These are phyloP conservation scores for Naumovozyma castellii DNA, from an alignment of 805 yeast species.

Conservation along the genomic window DNA sequence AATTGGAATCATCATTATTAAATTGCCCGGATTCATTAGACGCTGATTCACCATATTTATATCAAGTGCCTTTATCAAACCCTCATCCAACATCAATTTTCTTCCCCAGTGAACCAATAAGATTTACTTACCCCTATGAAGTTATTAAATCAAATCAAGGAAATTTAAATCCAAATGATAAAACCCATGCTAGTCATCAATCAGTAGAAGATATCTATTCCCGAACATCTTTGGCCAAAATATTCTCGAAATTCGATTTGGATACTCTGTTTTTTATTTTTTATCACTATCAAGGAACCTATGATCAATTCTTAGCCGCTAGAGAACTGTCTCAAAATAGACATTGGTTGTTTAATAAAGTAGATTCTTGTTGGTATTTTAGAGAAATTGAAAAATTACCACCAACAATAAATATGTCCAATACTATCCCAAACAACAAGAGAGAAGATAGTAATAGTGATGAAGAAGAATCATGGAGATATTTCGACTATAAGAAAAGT, in stretches of 20 bases:
- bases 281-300: constrained; percentile 67
- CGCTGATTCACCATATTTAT: constrained; percentile 62
- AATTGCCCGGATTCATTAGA: constrained; percentile 92
- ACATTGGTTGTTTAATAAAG: constrained; percentile 62
- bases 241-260: constrained; percentile 63
- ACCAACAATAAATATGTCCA: constrained; percentile 51
- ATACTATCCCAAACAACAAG: background rate
- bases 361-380: constrained; percentile 38
- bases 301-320: constrained; percentile 69
- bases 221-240: constrained; percentile 41
- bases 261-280: constrained; percentile 89
- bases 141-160: background rate
- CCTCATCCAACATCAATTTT: constrained; percentile 86
- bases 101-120: constrained; percentile 52
- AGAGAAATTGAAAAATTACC: constrained; percentile 73
- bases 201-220: constrained; percentile 30
- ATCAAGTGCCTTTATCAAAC: constrained; percentile 59
- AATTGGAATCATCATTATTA: constrained; percentile 65
- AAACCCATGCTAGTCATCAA: too few relatives aligned
- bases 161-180: too few relatives aligned
- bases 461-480: constrained; percentile 49
- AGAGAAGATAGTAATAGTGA: background rate
- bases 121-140: constrained; percentile 24
- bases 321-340: constrained; percentile 61
- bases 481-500: constrained; percentile 71